Conservation (phyloP, 805 yeast species). For the Lipomyces kockii region DNA sequence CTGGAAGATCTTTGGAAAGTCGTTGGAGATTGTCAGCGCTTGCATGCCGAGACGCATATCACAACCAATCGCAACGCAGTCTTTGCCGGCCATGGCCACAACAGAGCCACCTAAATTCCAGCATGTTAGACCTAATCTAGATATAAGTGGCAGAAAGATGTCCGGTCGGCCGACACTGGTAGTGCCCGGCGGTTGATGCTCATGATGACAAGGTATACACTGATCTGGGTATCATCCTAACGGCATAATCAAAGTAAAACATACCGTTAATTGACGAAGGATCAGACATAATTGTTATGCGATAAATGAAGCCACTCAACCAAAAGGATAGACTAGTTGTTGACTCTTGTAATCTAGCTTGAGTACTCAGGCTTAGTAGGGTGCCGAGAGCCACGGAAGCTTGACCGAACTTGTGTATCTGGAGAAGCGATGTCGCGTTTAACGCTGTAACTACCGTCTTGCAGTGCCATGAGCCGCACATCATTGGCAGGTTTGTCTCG, state of each 20-base stretch:
- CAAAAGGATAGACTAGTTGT: neutral
- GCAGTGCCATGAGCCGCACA: neutral
- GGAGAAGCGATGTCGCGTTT: neutral
- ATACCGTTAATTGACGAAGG: slow-evolving; percentile 33
- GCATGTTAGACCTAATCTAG: neutral
- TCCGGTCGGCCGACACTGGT: neutral
- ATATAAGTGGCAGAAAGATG: too few species aligned
- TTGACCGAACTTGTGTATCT: neutral
- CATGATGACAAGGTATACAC: neutral
- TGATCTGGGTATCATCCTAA: neutral
- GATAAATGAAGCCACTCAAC: neutral
- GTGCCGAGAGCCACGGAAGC: neutral
- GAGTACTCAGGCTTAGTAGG: neutral
- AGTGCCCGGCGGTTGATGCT: neutral
- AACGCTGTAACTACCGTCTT: neutral
- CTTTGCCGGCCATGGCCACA: slow-evolving; percentile 98
- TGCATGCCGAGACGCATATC: slow-evolving; percentile 94
- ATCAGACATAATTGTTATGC: slow-evolving; percentile 25
- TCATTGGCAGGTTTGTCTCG: neutral
- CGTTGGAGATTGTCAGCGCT: slow-evolving; percentile 87
- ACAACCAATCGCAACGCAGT: slow-evolving; percentile 96
- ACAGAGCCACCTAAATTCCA: slow-evolving; percentile 77
- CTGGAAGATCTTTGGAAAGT: slow-evolving; percentile 89
- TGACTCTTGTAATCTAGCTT: neutral
- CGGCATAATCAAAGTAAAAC: neutral